phyloP scores from a whole-genome alignment of 768 basidiomycete genomes.

The Trametes sanguinea region DNA sequence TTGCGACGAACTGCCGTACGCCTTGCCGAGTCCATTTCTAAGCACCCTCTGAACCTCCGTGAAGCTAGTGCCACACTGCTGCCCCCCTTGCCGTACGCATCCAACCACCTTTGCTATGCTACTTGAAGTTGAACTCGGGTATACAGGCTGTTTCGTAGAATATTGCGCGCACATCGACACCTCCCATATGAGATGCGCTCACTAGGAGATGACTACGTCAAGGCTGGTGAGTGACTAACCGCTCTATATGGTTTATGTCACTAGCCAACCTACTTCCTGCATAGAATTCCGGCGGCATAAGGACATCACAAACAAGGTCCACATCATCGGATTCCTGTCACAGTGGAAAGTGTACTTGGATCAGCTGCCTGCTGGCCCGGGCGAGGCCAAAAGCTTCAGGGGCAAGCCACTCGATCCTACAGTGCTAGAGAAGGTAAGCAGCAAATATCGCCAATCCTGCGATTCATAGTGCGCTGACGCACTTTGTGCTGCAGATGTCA shows the following conservation, averaged over 20 bases:
- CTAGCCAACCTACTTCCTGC: not conserved
- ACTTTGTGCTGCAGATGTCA: constrained; percentile 63
- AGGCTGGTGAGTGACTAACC: constrained; percentile 54
- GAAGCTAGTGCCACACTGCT: constrained; percentile 70
- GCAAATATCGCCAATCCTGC: not conserved
- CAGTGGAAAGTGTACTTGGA: constrained; percentile 97
- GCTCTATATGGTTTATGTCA: not conserved
- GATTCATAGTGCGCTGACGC: not conserved
- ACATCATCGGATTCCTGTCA: constrained; percentile 92
- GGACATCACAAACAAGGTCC: constrained; percentile 77
- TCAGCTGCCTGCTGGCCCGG: constrained; percentile 50
- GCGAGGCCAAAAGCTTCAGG: constrained; percentile 46
- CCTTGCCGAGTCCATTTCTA: constrained; percentile 58
- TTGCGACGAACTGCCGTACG: constrained; percentile 45
- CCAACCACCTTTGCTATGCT: constrained; percentile 1
- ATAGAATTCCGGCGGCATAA: constrained; percentile 87
- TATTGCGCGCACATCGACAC: constrained; percentile 76
- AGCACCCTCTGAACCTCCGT: constrained; percentile 57
- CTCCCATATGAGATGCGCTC: constrained; percentile 80
- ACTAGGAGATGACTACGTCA: constrained; percentile 85
- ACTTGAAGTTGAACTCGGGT: not conserved
- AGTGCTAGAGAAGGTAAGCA: constrained; percentile 70
- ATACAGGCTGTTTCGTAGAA: constrained; percentile 72
- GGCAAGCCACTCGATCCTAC: constrained; percentile 73
- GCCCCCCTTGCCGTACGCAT: constrained; percentile 79